These are phyloP conservation scores for Dittrichia graveolens DNA, from an alignment of 129 eudicot genomes.

Conservation along the genomic window DNA sequence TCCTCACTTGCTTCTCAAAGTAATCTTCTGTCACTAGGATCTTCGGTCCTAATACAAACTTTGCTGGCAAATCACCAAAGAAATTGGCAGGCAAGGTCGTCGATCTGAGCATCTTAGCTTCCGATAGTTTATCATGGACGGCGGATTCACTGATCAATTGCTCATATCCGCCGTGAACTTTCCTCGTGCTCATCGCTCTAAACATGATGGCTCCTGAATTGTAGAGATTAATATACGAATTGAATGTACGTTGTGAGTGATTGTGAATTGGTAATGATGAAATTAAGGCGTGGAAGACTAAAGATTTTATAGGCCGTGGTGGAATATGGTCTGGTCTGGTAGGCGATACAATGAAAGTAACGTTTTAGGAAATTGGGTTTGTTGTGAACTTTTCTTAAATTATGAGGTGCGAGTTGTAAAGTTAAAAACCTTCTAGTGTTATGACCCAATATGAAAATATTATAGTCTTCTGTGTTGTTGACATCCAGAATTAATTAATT, in stretches of 20 bases:
- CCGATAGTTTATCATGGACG: slow-evolving; percentile 2
- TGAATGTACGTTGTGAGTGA: too few relatives aligned
- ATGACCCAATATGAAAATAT: too few relatives aligned
- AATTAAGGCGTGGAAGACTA: neutral
- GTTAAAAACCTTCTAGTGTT: neutral
- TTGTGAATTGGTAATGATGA: too few relatives aligned
- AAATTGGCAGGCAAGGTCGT: slow-evolving; percentile 26
- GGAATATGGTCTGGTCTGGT: neutral
- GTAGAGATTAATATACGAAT: neutral
- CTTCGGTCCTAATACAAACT: neutral
- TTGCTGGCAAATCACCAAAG: slow-evolving; percentile 13
- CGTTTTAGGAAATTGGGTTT: neutral
- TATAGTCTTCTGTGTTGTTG: too few relatives aligned
- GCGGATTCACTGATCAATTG: slow-evolving; percentile 43
- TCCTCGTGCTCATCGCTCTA: slow-evolving; percentile 62
- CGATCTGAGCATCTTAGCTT: slow-evolving; percentile 19
- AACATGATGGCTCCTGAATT: slow-evolving; percentile 53
- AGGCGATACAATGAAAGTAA: neutral
- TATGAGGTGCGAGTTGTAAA: too few relatives aligned
- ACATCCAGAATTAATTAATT: too few relatives aligned
- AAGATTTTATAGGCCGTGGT: neutral
- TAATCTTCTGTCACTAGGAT: slow-evolving; percentile 10
- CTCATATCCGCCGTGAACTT: slow-evolving; percentile 44
- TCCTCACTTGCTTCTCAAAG: slow-evolving; percentile 41
- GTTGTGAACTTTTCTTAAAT: neutral